Conservation (phyloP, 2,329 filamentous ascomycete species). For the Tolypocladium album region DNA sequence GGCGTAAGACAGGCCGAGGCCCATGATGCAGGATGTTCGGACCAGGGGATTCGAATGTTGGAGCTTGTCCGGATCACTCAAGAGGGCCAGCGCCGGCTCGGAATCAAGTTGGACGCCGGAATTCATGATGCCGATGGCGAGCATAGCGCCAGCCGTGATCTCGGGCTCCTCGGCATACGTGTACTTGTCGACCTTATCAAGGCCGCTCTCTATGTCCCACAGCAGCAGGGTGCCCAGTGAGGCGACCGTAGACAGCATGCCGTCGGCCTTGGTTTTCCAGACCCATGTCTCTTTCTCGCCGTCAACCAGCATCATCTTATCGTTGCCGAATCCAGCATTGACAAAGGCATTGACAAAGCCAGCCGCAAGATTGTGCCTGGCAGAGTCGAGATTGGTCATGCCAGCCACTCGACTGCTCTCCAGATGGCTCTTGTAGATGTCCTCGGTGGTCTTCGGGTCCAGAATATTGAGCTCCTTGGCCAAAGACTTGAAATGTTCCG, state of each 20-base stretch:
- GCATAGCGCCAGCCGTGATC: slow-evolving; percentile 82
- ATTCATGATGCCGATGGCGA: slow-evolving; percentile 93
- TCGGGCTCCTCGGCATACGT: slow-evolving; percentile 71
- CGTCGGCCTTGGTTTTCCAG: slow-evolving; percentile 98
- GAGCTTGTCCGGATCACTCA: slow-evolving; percentile 72
- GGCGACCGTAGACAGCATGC: slow-evolving; percentile 92
- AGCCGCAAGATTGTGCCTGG: slow-evolving; percentile 88
- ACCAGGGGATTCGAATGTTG: slow-evolving; percentile 68
- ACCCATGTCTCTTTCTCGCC: slow-evolving; percentile 89
- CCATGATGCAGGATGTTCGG: slow-evolving; percentile 84
- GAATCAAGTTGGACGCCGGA: slow-evolving; percentile 82
- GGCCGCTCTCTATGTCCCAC: slow-evolving; percentile 86
- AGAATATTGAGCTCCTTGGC: slow-evolving; percentile 95
- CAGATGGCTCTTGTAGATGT: slow-evolving; percentile 98
- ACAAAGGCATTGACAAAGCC: slow-evolving; percentile 96
- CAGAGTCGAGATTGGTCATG: slow-evolving; percentile 90
- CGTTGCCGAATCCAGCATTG: slow-evolving; percentile 88
- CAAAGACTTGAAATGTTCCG: slow-evolving; percentile 86
- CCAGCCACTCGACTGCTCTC: slow-evolving; percentile 90
- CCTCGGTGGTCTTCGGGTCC: slow-evolving; percentile 92
- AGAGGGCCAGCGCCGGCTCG: slow-evolving; percentile 79
- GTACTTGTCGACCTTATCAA: slow-evolving; percentile 92
- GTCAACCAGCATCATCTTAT: slow-evolving; percentile 95
- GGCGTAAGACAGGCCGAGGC: slow-evolving; percentile 86
- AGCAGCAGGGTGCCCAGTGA: slow-evolving; percentile 84